Conservation (phyloP, 2,329 filamentous ascomycete genomes). For the Cladosporium velox region DNA sequence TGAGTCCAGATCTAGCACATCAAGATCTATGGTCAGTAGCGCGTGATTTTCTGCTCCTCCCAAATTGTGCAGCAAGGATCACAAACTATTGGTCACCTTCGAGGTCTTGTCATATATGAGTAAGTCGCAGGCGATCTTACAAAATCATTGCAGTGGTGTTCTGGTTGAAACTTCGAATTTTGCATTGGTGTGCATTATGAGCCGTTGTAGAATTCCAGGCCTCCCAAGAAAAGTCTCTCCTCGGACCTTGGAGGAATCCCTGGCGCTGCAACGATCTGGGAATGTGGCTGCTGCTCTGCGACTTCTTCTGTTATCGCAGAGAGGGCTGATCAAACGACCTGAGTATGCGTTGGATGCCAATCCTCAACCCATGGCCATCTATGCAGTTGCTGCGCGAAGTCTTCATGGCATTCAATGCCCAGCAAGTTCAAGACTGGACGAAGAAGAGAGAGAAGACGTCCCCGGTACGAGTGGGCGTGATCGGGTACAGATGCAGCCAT, state of each 20-base stretch:
- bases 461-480: background rate
- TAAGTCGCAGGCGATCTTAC: background rate
- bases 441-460: background rate
- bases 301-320: background rate
- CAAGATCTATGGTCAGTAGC: background rate
- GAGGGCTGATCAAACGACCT: background rate
- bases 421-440: background rate
- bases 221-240: slow-evolving; percentile 5
- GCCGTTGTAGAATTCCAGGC: background rate
- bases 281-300: background rate
- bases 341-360: slow-evolving; percentile 1
- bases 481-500: background rate
- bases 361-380: slow-evolving; percentile 12
- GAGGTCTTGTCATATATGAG: background rate
- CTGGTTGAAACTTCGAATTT: too few species aligned
- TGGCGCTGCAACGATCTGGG: background rate
- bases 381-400: background rate
- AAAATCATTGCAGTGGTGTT: background rate
- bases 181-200: background rate
- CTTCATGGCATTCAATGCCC: background rate
- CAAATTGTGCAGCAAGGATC: background rate
- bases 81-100: background rate
- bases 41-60: background rate
- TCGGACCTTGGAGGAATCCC: background rate
- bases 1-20: background rate